Conservation (phyloP, 2,329 filamentous ascomycete genomes). For the Camillea tinctor region DNA sequence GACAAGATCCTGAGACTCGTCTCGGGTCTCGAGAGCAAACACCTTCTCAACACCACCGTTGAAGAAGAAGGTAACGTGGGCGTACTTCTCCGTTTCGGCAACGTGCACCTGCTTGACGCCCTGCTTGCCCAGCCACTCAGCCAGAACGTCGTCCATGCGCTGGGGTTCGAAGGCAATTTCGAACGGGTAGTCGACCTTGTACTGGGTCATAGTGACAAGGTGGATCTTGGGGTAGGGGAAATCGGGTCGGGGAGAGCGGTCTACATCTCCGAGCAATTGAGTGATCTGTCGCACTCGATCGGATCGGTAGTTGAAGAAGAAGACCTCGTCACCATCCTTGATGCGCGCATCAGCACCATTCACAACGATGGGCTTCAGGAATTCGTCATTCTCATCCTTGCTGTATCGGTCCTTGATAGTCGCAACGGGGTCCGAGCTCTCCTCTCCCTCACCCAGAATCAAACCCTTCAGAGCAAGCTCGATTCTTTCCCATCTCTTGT, state of each 20-base stretch:
- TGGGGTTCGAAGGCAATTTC: conserved; percentile 90
- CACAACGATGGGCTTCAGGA: conserved; percentile 95
- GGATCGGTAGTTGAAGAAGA: conserved; percentile 99
- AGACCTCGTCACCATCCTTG: conserved; percentile 88
- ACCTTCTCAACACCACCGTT: conserved; percentile 98
- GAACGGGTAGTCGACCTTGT: conserved; percentile 95
- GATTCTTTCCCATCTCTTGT: conserved; percentile 97
- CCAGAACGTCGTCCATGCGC: conserved; percentile 96
- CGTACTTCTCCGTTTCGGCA: conserved; percentile 99
- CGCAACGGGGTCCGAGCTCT: conserved; percentile 78
- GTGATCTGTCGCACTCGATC: conserved; percentile 96
- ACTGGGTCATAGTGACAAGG: conserved; percentile 96
- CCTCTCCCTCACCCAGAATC: conserved; percentile 82
- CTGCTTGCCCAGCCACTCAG: conserved; percentile 92
- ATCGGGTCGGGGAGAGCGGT: conserved; percentile 85
- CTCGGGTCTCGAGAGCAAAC: conserved; percentile 86
- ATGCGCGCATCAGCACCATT: conserved; percentile 83
- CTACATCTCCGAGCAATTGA: conserved; percentile 86
- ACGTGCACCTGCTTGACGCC: conserved; percentile 90
- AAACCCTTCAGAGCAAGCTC: conserved; percentile 88
- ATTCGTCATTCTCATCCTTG: conserved; percentile 90
- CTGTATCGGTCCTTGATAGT: conserved; percentile 86
- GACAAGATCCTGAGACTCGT: conserved; percentile 75
- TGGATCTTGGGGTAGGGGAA: conserved; percentile 92
- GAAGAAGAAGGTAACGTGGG: conserved; percentile 99